These are phyloP conservation scores for Aspergillus olivimuriae DNA, from an alignment of 495 filamentous ascomycete genomes.

Conservation along the genomic window DNA sequence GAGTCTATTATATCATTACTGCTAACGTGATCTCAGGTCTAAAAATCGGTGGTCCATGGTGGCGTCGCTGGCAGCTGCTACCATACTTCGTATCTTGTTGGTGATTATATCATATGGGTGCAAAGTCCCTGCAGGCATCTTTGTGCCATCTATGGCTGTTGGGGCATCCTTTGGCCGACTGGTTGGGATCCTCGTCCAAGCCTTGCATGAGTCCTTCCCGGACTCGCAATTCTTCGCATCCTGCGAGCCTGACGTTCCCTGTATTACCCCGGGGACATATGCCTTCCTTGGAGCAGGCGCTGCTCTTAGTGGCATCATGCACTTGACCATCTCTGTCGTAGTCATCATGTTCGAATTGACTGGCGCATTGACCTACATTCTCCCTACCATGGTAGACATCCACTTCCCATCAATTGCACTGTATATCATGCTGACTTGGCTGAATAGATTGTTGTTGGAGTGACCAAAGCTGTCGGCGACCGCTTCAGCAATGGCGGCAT, in stretches of 20 bases:
- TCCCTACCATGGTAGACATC: slow-evolving; percentile 88
- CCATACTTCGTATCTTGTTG: slow-evolving; percentile 70
- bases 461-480: slow-evolving; percentile 91
- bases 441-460: slow-evolving; percentile 81
- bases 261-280: slow-evolving; percentile 94
- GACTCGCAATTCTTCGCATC: slow-evolving; percentile 76
- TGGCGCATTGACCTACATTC: slow-evolving; percentile 88
- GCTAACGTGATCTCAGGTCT: slow-evolving; percentile 32
- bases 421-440: slow-evolving; percentile 16
- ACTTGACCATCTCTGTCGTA: slow-evolving; percentile 91
- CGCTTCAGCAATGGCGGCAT: slow-evolving; percentile 94
- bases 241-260: slow-evolving; percentile 87
- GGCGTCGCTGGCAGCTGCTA: slow-evolving; percentile 71
- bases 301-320: slow-evolving; percentile 97
- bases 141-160: slow-evolving; percentile 96
- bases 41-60: slow-evolving; percentile 73
- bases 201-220: slow-evolving; percentile 77
- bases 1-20: not conserved
- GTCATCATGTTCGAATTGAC: slow-evolving; percentile 99
- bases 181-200: slow-evolving; percentile 90
- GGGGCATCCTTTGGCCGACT: slow-evolving; percentile 91
- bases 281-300: slow-evolving; percentile 90
- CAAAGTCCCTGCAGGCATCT: slow-evolving; percentile 96
- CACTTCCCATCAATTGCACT: too few species aligned
- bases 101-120: slow-evolving; percentile 98